Conservation (phyloP, 345 rosid species). For the Lepidium didymum region DNA sequence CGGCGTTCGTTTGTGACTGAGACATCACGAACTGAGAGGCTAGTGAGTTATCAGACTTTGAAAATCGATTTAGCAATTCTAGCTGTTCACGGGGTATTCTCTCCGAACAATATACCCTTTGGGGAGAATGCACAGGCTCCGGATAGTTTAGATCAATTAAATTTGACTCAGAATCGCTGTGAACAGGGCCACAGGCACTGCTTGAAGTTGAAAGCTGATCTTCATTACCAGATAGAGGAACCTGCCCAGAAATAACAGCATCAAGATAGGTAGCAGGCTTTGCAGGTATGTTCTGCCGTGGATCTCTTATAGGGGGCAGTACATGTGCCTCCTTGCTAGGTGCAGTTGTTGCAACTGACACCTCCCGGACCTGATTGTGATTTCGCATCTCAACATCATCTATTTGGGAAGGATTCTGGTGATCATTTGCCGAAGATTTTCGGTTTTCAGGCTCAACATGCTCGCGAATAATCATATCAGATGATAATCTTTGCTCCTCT, state of each 20-base stretch:
- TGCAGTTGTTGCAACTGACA: slow-evolving; percentile 26
- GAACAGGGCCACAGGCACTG: slow-evolving; percentile 31
- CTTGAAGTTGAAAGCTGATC: slow-evolving; percentile 38
- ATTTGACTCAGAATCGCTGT: slow-evolving; percentile 41
- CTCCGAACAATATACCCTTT: slow-evolving; percentile 64
- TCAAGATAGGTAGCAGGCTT: slow-evolving; percentile 37
- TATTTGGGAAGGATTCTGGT: slow-evolving; percentile 26
- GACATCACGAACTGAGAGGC: slow-evolving; percentile 60
- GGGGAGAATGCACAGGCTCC: slow-evolving; percentile 42
- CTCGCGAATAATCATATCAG: slow-evolving; percentile 34
- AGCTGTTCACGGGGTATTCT: slow-evolving; percentile 62
- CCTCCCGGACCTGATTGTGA: slow-evolving; percentile 33
- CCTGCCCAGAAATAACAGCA: slow-evolving; percentile 31
- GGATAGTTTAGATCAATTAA: slow-evolving; percentile 43
- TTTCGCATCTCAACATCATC: slow-evolving; percentile 35
- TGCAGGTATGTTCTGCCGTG: slow-evolving; percentile 21
- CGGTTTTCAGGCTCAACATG: slow-evolving; percentile 29
- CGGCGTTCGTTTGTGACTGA: slow-evolving; percentile 37
- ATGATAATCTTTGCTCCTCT: slow-evolving; percentile 32
- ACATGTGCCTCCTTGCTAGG: slow-evolving; percentile 31
- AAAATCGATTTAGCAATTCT: slow-evolving; percentile 54
- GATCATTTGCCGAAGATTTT: slow-evolving; percentile 24
- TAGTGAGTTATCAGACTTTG: slow-evolving; percentile 71
- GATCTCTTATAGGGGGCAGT: slow-evolving; percentile 23
- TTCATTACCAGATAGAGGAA: slow-evolving; percentile 40